A percentile compares a stretch with the other conserved stretches of the same genome.
These are phyloP conservation scores for Thalassiosira exigua DNA, from an alignment of 352 stramenopile species.

Conservation along the genomic window DNA sequence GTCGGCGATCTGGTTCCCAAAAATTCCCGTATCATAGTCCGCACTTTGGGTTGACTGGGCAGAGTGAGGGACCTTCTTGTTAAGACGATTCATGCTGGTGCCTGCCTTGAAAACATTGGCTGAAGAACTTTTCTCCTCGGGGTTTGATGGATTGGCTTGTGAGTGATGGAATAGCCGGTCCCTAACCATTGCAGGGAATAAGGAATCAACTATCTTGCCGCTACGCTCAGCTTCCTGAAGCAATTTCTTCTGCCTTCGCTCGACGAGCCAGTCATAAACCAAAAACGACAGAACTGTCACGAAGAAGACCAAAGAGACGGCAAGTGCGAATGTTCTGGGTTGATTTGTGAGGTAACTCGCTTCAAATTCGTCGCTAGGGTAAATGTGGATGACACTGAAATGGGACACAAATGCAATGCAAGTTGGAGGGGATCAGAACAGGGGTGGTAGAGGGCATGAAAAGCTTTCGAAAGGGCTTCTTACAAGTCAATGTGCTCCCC, in stretches of 20 bases:
- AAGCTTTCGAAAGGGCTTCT: too few species aligned
- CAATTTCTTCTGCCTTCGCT: slow-evolving; percentile 31
- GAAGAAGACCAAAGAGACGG: slow-evolving; percentile 35
- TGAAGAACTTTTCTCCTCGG: background rate
- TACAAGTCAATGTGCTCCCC: too few species aligned
- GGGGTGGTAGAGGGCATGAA: too few species aligned
- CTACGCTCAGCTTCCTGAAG: slow-evolving; percentile 23
- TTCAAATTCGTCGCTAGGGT: too few species aligned
- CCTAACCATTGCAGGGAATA: slow-evolving; percentile 37
- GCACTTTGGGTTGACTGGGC: slow-evolving; percentile 33
- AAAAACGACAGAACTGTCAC: slow-evolving; percentile 34
- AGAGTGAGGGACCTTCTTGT: slow-evolving; percentile 26
- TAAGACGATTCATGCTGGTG: background rate
- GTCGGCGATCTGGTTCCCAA: slow-evolving; percentile 53
- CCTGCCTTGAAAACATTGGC: background rate
- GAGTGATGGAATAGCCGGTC: slow-evolving; percentile 42
- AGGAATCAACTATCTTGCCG: slow-evolving; percentile 35
- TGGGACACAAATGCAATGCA: too few species aligned
- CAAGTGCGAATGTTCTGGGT: too few species aligned
- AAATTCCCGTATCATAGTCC: slow-evolving; percentile 38
- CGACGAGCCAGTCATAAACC: slow-evolving; percentile 48
- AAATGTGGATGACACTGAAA: too few species aligned
- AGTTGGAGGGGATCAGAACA: too few species aligned
- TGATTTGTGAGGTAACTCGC: too few species aligned
- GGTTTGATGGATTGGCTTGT: too few species aligned